phyloP scores from a whole-genome alignment of 495 filamentous ascomycete species.

The Collariella sp. region DNA sequence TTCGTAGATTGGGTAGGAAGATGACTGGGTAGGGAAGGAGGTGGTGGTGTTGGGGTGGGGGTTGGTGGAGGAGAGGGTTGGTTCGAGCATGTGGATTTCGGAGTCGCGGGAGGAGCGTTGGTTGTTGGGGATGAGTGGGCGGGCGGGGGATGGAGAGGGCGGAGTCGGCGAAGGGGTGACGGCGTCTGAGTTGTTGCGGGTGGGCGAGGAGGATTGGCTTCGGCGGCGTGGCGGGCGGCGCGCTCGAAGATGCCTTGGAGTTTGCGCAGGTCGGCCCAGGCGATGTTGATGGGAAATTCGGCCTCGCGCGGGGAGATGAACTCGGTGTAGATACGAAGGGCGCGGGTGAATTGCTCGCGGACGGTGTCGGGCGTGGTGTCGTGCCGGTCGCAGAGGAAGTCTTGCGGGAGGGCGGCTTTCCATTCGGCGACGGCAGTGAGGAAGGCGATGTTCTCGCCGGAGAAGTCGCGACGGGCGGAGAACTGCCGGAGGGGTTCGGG shows the following conservation, averaged over 20 bases:
- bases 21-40: neutral
- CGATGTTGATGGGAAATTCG: constrained; percentile 58
- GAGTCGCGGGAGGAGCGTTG: constrained; percentile 8
- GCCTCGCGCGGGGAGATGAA: constrained; percentile 49
- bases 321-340: constrained; percentile 49
- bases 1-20: constrained; percentile 9
- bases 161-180: constrained; percentile 20
- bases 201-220: neutral
- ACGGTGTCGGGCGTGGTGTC: constrained; percentile 19
- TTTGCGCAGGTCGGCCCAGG: constrained; percentile 22
- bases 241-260: constrained; percentile 27
- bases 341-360: constrained; percentile 40
- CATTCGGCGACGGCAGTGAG: constrained; percentile 49
- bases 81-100: constrained; percentile 14
- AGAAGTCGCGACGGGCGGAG: constrained; percentile 55
- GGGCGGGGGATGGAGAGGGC: neutral
- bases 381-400: constrained; percentile 16
- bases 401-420: constrained; percentile 30
- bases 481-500: constrained; percentile 49
- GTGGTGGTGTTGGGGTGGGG: constrained; percentile 2
- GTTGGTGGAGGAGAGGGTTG: neutral
- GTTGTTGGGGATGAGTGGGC: neutral
- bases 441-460: constrained; percentile 62
- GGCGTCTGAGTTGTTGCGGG: neutral
- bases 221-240: constrained; percentile 19